Conservation (phyloP, 2,329 filamentous ascomycete genomes). For the Fusarium algeriense region DNA sequence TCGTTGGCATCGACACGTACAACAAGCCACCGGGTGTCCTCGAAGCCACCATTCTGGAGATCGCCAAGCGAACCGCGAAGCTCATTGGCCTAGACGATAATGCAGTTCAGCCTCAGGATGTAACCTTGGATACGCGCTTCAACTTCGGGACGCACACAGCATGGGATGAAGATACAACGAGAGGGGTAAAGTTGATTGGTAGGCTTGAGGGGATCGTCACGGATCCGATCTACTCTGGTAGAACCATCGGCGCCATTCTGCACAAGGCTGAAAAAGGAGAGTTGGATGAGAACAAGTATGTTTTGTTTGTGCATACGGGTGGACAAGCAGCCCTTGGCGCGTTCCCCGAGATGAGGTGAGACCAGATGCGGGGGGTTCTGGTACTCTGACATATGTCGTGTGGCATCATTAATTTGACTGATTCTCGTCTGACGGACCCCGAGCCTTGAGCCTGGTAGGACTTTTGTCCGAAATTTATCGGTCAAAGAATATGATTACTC, state of each 20-base stretch:
- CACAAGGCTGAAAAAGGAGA: not conserved
- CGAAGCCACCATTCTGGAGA: not conserved
- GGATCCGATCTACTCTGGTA: not conserved
- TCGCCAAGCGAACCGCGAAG: not conserved
- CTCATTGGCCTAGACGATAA: not conserved
- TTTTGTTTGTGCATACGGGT: not conserved
- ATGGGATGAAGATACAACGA: not conserved
- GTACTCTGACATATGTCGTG: not conserved
- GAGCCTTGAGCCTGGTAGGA: not conserved
- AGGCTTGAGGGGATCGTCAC: not conserved
- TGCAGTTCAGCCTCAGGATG: not conserved
- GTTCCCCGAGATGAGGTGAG: not conserved
- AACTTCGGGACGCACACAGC: not conserved
- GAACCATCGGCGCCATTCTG: not conserved
- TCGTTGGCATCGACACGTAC: not conserved
- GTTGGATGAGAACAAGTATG: not conserved
- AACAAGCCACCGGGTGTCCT: not conserved
- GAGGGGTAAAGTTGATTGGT: not conserved
- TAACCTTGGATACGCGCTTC: not conserved
- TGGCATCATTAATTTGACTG: fast-evolving
- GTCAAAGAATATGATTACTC: not conserved
- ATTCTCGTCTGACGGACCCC: not conserved
- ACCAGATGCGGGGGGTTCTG: not conserved
- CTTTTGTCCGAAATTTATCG: not conserved
- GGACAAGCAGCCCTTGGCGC: not conserved